Percentiles rank a stretch among this genome's conserved stretches.
Evolutionary conservation across 345 rosid species (phyloP).

Genomic region (Reutealis trisperma): DNA sequence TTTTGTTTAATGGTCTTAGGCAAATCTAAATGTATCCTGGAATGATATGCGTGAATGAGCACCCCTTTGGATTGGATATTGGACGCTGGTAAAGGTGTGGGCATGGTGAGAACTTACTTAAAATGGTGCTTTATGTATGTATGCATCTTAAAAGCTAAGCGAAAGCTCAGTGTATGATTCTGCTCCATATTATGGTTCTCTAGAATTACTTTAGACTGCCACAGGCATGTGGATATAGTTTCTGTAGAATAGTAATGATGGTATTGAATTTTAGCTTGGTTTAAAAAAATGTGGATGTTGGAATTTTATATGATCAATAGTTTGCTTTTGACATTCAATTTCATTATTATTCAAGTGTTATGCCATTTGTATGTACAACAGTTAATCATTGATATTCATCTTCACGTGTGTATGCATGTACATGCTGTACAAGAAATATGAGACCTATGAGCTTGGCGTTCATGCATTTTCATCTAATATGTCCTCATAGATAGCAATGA

Average conservation of each 20-base stretch:
- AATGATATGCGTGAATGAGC: not conserved
- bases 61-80: not conserved
- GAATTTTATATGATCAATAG: not conserved
- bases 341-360: too few relatives aligned
- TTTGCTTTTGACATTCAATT: too few relatives aligned
- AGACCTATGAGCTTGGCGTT: not conserved
- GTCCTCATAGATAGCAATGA: not conserved
- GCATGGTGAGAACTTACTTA: not conserved
- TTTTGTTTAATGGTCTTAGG: not conserved
- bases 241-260: not conserved
- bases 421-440: not conserved
- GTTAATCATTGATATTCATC: too few relatives aligned
- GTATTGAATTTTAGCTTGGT: not conserved
- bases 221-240: not conserved
- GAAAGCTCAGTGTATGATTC: not conserved
- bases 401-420: not conserved
- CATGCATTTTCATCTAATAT: conserved; percentile 2
- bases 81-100: not conserved
- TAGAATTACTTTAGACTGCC: not conserved
- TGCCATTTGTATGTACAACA: too few relatives aligned
- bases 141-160: not conserved
- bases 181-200: not conserved
- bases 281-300: not conserved
- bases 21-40: not conserved
- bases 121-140: not conserved